Conservation (phyloP, 1,284 basidiomycete genomes). For the Sporisorium graminicola region DNA sequence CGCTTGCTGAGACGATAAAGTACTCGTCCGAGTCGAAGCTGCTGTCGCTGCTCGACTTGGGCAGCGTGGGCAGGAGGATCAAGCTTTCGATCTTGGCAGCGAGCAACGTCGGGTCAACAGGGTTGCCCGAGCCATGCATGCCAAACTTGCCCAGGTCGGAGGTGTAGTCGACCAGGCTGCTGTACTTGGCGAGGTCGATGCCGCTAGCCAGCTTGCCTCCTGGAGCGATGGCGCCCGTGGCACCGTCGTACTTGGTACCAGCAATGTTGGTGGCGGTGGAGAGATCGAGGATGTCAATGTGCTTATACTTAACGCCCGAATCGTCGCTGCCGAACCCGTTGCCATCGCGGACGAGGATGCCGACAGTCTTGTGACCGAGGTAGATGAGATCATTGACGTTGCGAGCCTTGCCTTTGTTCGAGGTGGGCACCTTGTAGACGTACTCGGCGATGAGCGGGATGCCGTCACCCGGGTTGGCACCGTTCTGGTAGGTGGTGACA, state of each 20-base stretch:
- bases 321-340: constrained; percentile 76
- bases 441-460: constrained; percentile 73
- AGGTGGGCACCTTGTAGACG: constrained; percentile 76
- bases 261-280: constrained; percentile 79
- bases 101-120: constrained; percentile 73
- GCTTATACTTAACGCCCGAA: constrained; percentile 73
- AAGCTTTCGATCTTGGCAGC: constrained; percentile 79
- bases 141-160: constrained; percentile 76
- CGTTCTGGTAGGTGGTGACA: constrained; percentile 42
- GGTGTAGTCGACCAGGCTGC: constrained; percentile 73
- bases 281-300: constrained; percentile 71
- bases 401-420: constrained; percentile 74
- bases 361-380: constrained; percentile 67
- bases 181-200: constrained; percentile 74
- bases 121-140: constrained; percentile 71
- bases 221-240: constrained; percentile 74
- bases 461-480: constrained; percentile 69
- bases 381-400: constrained; percentile 76
- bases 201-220: constrained; percentile 73
- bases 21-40: constrained; percentile 73
- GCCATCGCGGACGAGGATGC: constrained; percentile 75
- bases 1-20: constrained; percentile 77
- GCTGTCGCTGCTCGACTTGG: constrained; percentile 71
- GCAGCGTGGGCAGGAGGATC: constrained; percentile 75
- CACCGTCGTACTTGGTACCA: constrained; percentile 75